A percentile compares a stretch with the other conserved stretches of the same genome.
phyloP scores from a whole-genome alignment of 306 rosid species.

The Begonia peltatifolia region DNA sequence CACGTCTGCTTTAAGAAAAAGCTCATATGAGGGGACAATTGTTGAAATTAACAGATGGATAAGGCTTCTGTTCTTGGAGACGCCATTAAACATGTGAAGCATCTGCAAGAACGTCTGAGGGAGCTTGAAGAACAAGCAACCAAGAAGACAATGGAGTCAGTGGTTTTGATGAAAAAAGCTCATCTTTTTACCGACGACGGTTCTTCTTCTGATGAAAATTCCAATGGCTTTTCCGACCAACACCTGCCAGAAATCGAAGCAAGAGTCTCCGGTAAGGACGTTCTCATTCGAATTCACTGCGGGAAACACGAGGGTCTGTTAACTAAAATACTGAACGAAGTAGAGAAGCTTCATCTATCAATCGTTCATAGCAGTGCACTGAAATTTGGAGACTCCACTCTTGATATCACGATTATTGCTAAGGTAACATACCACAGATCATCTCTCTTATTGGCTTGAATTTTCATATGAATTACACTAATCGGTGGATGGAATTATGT shows the following conservation, averaged over 20 bases:
- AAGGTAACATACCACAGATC: slow-evolving; percentile 23
- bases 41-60: slow-evolving; percentile 40
- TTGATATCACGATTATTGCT: slow-evolving; percentile 54
- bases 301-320: slow-evolving; percentile 29
- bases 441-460: neutral
- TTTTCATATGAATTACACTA: neutral
- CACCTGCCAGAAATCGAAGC: slow-evolving; percentile 59
- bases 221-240: slow-evolving; percentile 13
- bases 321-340: slow-evolving; percentile 19
- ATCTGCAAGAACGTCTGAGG: slow-evolving; percentile 41
- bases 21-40: no score
- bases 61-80: slow-evolving; percentile 83
- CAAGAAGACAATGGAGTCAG: slow-evolving; percentile 30
- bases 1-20: no score
- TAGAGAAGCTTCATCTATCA: slow-evolving; percentile 41
- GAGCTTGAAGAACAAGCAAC: slow-evolving; percentile 38
- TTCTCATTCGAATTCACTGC: slow-evolving; percentile 50
- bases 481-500: neutral
- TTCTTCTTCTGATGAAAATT: slow-evolving; percentile 26
- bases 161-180: slow-evolving; percentile 31
- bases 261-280: slow-evolving; percentile 41
- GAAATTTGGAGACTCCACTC: slow-evolving; percentile 46
- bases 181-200: slow-evolving; percentile 16
- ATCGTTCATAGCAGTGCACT: slow-evolving; percentile 40
- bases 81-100: slow-evolving; percentile 47